Evolutionary conservation across 1,139 yeast species (phyloP).

Genomic region (Chernovozyma sophiae-reginae): DNA sequence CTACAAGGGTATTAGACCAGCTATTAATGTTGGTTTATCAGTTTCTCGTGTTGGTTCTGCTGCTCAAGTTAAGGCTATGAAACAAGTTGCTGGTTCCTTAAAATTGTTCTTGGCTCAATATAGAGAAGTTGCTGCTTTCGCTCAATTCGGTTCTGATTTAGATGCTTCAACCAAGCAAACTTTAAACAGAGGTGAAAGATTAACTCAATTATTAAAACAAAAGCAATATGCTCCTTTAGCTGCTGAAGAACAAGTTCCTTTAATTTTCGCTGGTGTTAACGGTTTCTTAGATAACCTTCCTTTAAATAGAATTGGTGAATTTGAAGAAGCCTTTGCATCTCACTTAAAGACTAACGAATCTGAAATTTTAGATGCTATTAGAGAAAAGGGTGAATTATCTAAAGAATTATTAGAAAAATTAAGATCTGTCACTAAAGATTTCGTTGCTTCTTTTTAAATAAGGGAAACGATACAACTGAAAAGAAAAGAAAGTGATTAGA

Average conservation of each 20-base stretch:
- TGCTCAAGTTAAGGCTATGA: conserved; percentile 99
- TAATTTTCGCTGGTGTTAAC: conserved; percentile 98
- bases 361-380: conserved; percentile 78
- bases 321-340: conserved; percentile 89
- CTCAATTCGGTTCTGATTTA: conserved; percentile 99
- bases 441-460: conserved; percentile 75
- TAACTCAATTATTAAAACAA: conserved; percentile 98
- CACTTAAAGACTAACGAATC: conserved; percentile 87
- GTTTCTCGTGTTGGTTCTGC: conserved; percentile 99
- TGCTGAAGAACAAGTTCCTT: conserved; percentile 99
- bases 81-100: conserved; percentile 99
- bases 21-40: conserved; percentile 99
- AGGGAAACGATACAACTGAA: conserved; percentile 8
- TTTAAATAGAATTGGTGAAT: conserved; percentile 82
- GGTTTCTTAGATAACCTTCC: conserved; percentile 94
- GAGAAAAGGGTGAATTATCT: conserved; percentile 85
- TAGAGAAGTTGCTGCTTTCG: conserved; percentile 99
- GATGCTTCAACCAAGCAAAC: conserved; percentile 99
- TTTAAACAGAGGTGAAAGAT: conserved; percentile 99
- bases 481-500: neutral
- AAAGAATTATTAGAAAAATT: conserved; percentile 83
- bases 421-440: conserved; percentile 87
- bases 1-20: conserved; percentile 99
- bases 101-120: conserved; percentile 99
- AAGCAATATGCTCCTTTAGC: conserved; percentile 95